Evolutionary conservation across 2,329 filamentous ascomycete genomes (phyloP), one percentile per base, ranked within the genome.

Genomic region (Arthrobotrys conoides): DNA sequence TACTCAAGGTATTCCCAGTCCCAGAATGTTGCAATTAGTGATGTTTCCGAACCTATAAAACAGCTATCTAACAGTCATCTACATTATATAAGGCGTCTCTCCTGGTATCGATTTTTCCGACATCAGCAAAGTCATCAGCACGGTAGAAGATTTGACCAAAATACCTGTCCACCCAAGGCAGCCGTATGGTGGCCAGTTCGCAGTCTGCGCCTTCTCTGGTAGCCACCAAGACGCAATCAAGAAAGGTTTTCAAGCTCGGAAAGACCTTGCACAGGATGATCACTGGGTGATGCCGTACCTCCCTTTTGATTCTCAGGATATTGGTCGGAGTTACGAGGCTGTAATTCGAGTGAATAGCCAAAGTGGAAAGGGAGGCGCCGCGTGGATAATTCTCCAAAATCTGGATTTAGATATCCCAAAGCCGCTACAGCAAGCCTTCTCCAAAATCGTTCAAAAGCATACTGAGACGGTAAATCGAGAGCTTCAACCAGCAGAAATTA

Each of bases 341-440:
- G 92, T 98, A 83, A 98, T 98, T 83, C 92, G 95, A 76, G 95
- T 98, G 88, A 99, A 98, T 87, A 97, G 93, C n/a, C 95, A 98
- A 84, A 93, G 90, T 82, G 95, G 95, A 81, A 98, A 99, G 87
- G 95, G 95, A 79, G 96, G 96, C 82, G 91, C 93, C 77, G 94
- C 95, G 64, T 98, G 93, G 93, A 92, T 98, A 83, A 94, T 98
- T 83, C 91, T 94, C 84, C 91, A 92, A 82, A 91, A 93, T 83
- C 89, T 98, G 79, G 90, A 96, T 83, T 91, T 98, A 82, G 96
- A 98, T 84, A 89, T 98, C 65, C 96, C 95, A n/a, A 93, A 96
- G 80, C 94, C 94, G 67, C 89, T 98, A 67, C 95, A 98, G 85
- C 89, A 97, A 80, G 94, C 93, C 63, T 98, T 98, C 85, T 93